Percentiles rank a stretch among this genome's conserved stretches.
Conservation (phyloP, 495 filamentous ascomycete genomes). For the Viridothelium virens region DNA sequence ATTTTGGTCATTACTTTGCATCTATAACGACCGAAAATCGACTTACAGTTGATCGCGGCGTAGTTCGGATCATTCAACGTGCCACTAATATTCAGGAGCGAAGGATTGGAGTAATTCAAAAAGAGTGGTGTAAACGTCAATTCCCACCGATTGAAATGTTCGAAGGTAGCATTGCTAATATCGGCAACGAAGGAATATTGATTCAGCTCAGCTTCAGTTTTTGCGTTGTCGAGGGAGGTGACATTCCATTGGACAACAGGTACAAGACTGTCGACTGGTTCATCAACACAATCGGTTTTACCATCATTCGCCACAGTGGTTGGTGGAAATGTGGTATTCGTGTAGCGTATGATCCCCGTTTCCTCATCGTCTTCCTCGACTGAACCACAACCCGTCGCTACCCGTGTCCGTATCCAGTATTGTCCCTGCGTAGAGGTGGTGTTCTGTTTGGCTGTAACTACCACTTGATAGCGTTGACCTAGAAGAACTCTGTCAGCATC, state of each 20-base stretch:
- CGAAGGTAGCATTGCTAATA: conserved; percentile 8
- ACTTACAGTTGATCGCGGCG: conserved; percentile 21
- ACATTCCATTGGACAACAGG: conserved; percentile 25
- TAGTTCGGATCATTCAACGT: conserved; percentile 20
- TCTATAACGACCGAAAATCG: neutral
- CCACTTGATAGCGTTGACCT: conserved; percentile 16
- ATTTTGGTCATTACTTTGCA: neutral
- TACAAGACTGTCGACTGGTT: conserved; percentile 11
- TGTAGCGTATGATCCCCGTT: conserved; percentile 13
- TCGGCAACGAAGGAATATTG: conserved; percentile 18
- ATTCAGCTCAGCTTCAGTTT: conserved; percentile 10
- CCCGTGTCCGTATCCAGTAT: conserved; percentile 15
- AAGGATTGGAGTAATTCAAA: conserved; percentile 25
- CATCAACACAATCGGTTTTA: conserved; percentile 19
- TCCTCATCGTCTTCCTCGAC: conserved; percentile 15
- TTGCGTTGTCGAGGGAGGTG: conserved; percentile 17
- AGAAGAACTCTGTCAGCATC: neutral
- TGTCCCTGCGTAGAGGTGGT: conserved; percentile 5
- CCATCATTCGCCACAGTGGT: conserved; percentile 12
- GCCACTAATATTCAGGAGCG: conserved; percentile 22
- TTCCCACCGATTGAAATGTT: conserved; percentile 17
- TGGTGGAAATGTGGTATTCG: neutral
- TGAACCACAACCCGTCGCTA: conserved; percentile 9
- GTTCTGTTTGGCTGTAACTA: conserved; percentile 13
- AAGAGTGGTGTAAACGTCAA: conserved; percentile 21